Evolutionary conservation across 2,329 filamentous ascomycete genomes (phyloP).

Genomic region (Periconia sp.): DNA sequence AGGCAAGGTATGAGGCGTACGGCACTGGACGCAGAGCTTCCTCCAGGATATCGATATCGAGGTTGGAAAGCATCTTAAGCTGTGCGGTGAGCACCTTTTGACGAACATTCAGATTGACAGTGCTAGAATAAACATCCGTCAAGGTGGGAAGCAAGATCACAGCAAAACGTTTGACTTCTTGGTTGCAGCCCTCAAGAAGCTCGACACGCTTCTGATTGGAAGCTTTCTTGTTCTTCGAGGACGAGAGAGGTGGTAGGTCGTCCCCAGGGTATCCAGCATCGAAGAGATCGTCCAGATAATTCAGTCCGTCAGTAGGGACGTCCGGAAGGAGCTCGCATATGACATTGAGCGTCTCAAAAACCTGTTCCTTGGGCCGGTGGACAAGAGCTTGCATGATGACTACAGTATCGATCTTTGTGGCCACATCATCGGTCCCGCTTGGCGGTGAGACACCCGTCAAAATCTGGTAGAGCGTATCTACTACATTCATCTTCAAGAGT

Average conservation of each 20-base stretch:
- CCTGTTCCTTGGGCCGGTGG: constrained; percentile 91
- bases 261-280: constrained; percentile 57
- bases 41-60: constrained; percentile 83
- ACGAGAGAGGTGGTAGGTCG: constrained; percentile 51
- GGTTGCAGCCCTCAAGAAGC: constrained; percentile 79
- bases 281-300: constrained; percentile 58
- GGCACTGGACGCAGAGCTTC: constrained; percentile 87
- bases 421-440: constrained; percentile 75
- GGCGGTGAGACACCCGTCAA: constrained; percentile 94
- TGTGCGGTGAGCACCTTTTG: constrained; percentile 97
- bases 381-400: constrained; percentile 99
- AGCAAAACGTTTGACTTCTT: constrained; percentile 88
- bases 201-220: constrained; percentile 83
- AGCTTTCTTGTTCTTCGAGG: constrained; percentile 57
- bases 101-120: constrained; percentile 90
- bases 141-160: constrained; percentile 92
- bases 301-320: constrained; percentile 64
- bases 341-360: constrained; percentile 96
- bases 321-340: constrained; percentile 92
- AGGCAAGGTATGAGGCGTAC: constrained; percentile 93
- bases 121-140: constrained; percentile 96
- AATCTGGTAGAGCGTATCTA: constrained; percentile 97
- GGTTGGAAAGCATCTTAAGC: constrained; percentile 94
- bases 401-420: constrained; percentile 90
- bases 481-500: constrained; percentile 93